Evolutionary conservation across 768 basidiomycete species (phyloP), one percentile per base, ranked within the genome.

Genomic region (Pulveroboletus sp.): DNA sequence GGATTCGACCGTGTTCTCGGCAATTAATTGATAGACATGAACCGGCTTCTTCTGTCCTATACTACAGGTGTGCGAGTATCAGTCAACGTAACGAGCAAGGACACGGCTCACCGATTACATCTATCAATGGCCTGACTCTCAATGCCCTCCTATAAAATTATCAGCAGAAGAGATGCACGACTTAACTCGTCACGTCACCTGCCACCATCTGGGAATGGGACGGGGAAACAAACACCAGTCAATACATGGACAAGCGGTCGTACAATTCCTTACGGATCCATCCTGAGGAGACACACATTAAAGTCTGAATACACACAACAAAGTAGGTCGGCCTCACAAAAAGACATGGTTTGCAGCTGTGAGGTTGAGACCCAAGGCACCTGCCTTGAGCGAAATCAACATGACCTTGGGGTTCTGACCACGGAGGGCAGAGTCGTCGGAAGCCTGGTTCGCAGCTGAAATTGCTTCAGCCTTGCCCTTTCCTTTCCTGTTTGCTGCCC

Each of bases 301-400:
- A 43, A 27, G 27, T 54, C n/a, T 26, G 21, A 24, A 44, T 6
- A 10, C 26, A 24, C 14, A 38, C 6, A 18, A n/a, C 39, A 36
- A 51, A 40, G 14, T 14, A 12, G 35, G 31, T 15, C 43, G 12
- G 39, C 72, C 83, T 71, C 60, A 88, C 86, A 90, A 68, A 59
- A 83, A 87, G 8, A 89, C 88, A 64, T 93, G 89, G 58, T 92
- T 92, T 2, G 91, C 92, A 17, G 86, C 90, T 21, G 91, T 93
- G 56, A 93, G 68, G 66, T 94, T 93, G 47, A 94, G 69, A 8
- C 92, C 92, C 30, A 94, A 75, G 5, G 92, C 90, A 17, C 92
- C 92, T 40, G 81, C 83, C 70, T 92, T 93, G 58, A 93, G 72
- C 6, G 91, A 93, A 47, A 94, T 85, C 46, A 94, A 72, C 86